Base-by-base conservation (phyloP, 2,329 filamentous ascomycete species). In the Zalaria obscura region DNA sequence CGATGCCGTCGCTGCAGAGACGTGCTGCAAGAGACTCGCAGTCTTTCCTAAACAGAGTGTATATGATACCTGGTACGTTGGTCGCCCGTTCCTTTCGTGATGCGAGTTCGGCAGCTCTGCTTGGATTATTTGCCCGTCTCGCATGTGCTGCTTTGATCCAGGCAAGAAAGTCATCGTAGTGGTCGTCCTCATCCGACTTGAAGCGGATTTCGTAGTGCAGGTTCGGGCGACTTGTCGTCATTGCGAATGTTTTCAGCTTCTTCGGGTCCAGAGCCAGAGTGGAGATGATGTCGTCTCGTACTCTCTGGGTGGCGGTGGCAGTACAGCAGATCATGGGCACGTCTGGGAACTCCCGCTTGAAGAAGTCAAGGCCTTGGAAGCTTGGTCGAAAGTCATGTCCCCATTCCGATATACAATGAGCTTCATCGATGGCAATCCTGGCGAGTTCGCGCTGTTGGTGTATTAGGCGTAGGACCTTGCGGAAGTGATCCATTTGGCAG, bases 391-490 rank as follows among this genome's bases (percentile, higher is more conserved):
- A 96, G 60, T 96, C 89, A 58, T 96, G 88, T 2, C 89, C 89
- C 89, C 89, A 95, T 77, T 95, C 88, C 25, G 85, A 93, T 51
- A 96, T 93, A 59, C 89, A 96, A 60, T 96, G 89, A 2, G 89
- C 89, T 64, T 96, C 89, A 55, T 96, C 89, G 43, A 96, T 79
- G 38, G 83, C 89, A 48, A 96, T 76, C 9, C 89, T 77, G 6
- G 82, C 80, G n/a, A 96, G 73, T 61, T 95, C 85, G 43, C 75
- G 75, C 58, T 95, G 87, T 44, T 76, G 67, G 55, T 95, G 68
- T 9, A 95, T 80, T 4, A 82, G 66, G 45, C 74, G 72, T 5
- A 95, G 66, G 38, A 79, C 75, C 45, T 78, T 74, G 33, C 88
- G 81, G 60, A 96, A 95, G 43, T 72, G 70, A 46, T 86, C 75